Conservation (phyloP, 768 basidiomycete species). For the Kwoniella sp. region DNA sequence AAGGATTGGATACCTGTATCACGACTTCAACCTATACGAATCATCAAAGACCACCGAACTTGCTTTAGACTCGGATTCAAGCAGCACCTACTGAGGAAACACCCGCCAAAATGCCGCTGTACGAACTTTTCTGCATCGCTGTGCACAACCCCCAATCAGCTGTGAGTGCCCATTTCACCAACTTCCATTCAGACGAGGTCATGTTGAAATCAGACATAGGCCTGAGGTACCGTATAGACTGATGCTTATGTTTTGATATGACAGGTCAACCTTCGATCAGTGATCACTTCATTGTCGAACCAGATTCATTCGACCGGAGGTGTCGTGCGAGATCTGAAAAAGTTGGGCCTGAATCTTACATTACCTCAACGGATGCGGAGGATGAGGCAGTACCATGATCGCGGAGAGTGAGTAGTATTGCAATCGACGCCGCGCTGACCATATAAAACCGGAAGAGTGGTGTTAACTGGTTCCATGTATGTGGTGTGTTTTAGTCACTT, state of each 20-base stretch:
- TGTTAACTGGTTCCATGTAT: constrained; percentile 1
- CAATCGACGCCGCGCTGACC: too few species aligned
- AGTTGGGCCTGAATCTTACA: constrained; percentile 46
- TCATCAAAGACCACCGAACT: too few species aligned
- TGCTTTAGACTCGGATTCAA: too few species aligned
- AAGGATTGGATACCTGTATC: too few species aligned
- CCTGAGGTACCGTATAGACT: not conserved
- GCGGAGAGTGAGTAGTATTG: constrained; percentile 53
- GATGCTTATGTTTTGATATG: not conserved
- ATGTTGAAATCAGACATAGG: not conserved
- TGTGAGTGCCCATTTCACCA: constrained; percentile 30
- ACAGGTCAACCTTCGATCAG: constrained; percentile 50
- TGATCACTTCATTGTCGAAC: constrained; percentile 44
- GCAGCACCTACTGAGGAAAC: not conserved
- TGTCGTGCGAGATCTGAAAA: constrained; percentile 51
- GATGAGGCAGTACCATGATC: constrained; percentile 52
- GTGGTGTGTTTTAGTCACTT: constrained; percentile 45
- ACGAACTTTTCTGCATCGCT: constrained; percentile 56
- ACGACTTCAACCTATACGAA: too few species aligned
- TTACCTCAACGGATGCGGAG: constrained; percentile 50
- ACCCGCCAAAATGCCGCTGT: constrained; percentile 47
- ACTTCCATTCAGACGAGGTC: too few species aligned
- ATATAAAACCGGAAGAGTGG: too few species aligned
- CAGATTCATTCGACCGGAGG: constrained; percentile 49
- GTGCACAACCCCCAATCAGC: constrained; percentile 50